Evolutionary conservation across 768 basidiomycete species (phyloP).

Genomic region (Kwoniella mangroviensis): DNA sequence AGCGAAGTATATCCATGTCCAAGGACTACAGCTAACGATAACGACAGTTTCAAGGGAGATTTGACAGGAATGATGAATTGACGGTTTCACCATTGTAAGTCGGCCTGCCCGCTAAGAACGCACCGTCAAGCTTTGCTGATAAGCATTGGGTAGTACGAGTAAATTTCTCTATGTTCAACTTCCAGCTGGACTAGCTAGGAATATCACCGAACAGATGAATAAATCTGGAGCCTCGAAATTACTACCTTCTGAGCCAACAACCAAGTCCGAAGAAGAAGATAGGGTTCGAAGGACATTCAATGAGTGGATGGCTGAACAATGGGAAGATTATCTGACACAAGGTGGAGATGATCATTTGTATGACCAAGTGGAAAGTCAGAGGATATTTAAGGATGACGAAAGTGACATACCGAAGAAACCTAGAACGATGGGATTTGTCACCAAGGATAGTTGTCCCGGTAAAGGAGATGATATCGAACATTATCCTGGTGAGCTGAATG

Average conservation of each 20-base stretch:
- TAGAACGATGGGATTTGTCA: constrained; percentile 43
- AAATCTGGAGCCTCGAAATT: constrained; percentile 44
- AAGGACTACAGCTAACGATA: neutral
- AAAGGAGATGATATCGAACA: constrained; percentile 56
- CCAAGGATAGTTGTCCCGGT: constrained; percentile 43
- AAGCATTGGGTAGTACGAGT: constrained; percentile 21
- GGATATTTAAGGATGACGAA: constrained; percentile 18
- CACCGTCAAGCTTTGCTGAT: constrained; percentile 14
- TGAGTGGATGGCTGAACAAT: constrained; percentile 34
- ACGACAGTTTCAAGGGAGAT: constrained; percentile 63
- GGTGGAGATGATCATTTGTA: neutral
- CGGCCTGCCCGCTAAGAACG: neutral
- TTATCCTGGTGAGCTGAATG: constrained; percentile 44
- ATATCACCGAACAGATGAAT: constrained; percentile 43
- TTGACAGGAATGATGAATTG: constrained; percentile 80
- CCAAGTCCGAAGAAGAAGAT: constrained; percentile 29
- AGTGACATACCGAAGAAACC: constrained; percentile 16
- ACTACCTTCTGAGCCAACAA: constrained; percentile 8
- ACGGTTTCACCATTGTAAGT: constrained; percentile 70
- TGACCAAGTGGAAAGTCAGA: constrained; percentile 22
- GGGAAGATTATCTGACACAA: constrained; percentile 27
- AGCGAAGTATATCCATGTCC: neutral
- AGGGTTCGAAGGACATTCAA: constrained; percentile 26
- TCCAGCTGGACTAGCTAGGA: constrained; percentile 40
- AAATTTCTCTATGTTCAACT: constrained; percentile 41